These are phyloP conservation scores for Boletus rubroflammeus DNA, from an alignment of 768 basidiomycete species.

Conservation along the genomic window DNA sequence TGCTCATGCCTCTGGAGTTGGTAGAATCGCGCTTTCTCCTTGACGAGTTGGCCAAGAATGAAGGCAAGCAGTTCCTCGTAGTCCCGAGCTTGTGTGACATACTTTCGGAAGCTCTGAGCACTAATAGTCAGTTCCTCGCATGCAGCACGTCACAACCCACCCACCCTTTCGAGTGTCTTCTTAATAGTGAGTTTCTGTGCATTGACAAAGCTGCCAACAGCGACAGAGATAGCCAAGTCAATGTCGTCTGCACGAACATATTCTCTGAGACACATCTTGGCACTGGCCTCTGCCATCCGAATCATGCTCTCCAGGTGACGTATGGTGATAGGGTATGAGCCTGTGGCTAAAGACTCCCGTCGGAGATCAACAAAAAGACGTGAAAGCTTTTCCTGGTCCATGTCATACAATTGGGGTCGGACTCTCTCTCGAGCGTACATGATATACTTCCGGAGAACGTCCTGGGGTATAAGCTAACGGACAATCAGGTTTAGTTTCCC, in stretches of 20 bases:
- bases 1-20: constrained; percentile 74
- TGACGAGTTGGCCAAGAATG: constrained; percentile 89
- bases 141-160: not conserved
- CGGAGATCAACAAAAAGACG: constrained; percentile 94
- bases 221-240: constrained; percentile 94
- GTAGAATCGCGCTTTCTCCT: constrained; percentile 85
- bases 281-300: constrained; percentile 97
- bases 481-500: constrained; percentile 9
- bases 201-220: constrained; percentile 90
- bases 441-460: constrained; percentile 94
- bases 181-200: constrained; percentile 99
- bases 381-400: constrained; percentile 94
- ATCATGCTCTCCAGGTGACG: constrained; percentile 99
- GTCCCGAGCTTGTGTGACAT: constrained; percentile 91
- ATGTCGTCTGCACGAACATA: constrained; percentile 96
- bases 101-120: constrained; percentile 89
- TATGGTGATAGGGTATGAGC: constrained; percentile 98
- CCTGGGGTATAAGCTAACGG: constrained; percentile 89
- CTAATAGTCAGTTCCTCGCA: constrained; percentile 11
- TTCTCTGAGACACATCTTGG: constrained; percentile 96
- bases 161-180: constrained; percentile 90
- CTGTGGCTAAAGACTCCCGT: constrained; percentile 93
- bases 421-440: constrained; percentile 97
- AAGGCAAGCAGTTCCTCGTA: constrained; percentile 95
- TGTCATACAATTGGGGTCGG: constrained; percentile 86